Evolutionary conservation across 2,329 filamentous ascomycete genomes (phyloP), one percentile per base, ranked within the genome.

Genomic region (Hirsutella rhossiliensis): DNA sequence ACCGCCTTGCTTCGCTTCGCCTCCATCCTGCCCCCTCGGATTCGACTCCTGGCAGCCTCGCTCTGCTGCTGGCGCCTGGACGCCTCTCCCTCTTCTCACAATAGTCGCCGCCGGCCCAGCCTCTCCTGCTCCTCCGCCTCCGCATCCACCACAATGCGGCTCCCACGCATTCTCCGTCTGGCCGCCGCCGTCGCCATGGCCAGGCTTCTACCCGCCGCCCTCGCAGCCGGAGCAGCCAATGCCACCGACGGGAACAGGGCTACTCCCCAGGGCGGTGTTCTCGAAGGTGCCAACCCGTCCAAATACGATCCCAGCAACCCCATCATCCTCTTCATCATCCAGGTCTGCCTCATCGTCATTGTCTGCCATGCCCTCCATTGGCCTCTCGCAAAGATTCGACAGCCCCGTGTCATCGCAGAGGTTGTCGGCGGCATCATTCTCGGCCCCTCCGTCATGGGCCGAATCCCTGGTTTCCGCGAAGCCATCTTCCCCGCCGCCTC

Each of bases 391-490:
- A 82, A 80, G 55, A 71, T 92, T 41, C 79, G 83, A 45, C 86
- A 92, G 57, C 86, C 86, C 49, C 78, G 83, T 40, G 86, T 92
- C 52, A 89, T 92, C 54, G 82, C 85, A 41, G 86, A 92, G 64
- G 85, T 92, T 46, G 78, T 90, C 44, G 84, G 83, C n/a, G 86
- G 85, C 43, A 86, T 92, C 56, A 62, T 95, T 32, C 73, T 95
- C 1, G 88, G 88, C 4, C 88, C 88, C 1, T 92, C 88, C 0
- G 84, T 94, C 19, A 83, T 94, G 78, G 87, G 87, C 56, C 80
- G 83, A 43, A 87, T 94, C 19, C 87, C 87, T 1, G 79, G 81
- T 34, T 95, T 94, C 65, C 71, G 77, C 42, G 63, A 69, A 3
- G 71, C 82, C 50, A 90, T 95, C 51, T 95, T 95, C 56, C 87